Evolutionary conservation across 1,139 yeast genomes (phyloP).

Genomic region (Sugiyamaella castrensis): DNA sequence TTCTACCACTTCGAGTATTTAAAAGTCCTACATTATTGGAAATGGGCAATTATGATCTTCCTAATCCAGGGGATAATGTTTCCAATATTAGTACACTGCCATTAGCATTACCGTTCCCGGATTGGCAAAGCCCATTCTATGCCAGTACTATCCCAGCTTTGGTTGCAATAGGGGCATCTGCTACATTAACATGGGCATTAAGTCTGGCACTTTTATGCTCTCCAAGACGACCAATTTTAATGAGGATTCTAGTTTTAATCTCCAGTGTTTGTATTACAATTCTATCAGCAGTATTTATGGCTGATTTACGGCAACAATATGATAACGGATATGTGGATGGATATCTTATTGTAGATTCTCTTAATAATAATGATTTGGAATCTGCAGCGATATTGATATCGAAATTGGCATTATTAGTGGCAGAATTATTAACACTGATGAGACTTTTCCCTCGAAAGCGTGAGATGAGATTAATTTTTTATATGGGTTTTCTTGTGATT

Average conservation of each 20-base stretch:
- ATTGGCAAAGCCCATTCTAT: conserved; percentile 27
- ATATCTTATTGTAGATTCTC: conserved; percentile 12
- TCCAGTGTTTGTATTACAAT: conserved; percentile 28
- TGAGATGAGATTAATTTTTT: conserved; percentile 61
- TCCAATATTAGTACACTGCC: background rate
- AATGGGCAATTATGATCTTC: conserved; percentile 7
- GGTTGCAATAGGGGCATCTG: conserved; percentile 29
- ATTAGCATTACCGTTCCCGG: conserved; percentile 7
- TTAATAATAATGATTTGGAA: conserved; percentile 12
- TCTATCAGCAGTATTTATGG: conserved; percentile 23
- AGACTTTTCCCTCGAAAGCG: conserved; percentile 61
- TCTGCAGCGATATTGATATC: conserved; percentile 19
- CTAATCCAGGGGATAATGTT: conserved; percentile 4
- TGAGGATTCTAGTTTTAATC: conserved; percentile 25
- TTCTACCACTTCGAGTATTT: conserved; percentile 17
- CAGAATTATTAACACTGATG: conserved; percentile 70
- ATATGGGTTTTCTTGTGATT: conserved; percentile 54
- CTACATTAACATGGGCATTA: conserved; percentile 30
- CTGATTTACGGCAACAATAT: conserved; percentile 24
- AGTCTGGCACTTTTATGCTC: conserved; percentile 26
- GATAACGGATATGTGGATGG: conserved; percentile 25
- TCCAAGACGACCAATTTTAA: conserved; percentile 28
- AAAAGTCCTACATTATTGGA: conserved; percentile 16
- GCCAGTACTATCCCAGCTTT: conserved; percentile 28
- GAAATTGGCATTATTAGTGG: conserved; percentile 45